Evolutionary conservation across 495 filamentous ascomycete species (phyloP), one percentile per base, ranked within the genome.

Genomic region (Penicillium mononematosum): DNA sequence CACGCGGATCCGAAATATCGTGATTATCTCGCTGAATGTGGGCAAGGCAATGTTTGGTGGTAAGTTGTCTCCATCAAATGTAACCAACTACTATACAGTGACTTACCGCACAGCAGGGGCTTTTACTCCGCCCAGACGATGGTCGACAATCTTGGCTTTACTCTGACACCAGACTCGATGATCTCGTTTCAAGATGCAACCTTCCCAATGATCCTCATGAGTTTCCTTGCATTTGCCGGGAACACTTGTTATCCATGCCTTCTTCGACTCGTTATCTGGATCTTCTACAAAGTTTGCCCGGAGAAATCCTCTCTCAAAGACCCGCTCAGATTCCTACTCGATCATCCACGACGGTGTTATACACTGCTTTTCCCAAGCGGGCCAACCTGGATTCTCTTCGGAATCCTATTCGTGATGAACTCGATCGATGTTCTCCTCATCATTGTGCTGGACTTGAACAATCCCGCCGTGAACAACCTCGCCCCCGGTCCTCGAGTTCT

Each of bases 141-240:
- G 67, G 32, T 68, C 0, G 46, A 66, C 49, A 75, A 76, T 88
- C 45, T 77, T 60, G 86, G 86, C 25, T 88, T 82, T 50, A 91
- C 90, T 2, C 76, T 94, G 39, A 94, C 88, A 1, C 88, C 90
- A 1, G 88, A 94, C 70, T 91, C 87, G 41, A 92, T 95, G 88
- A 80, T 85, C 50, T 86, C 85, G 0, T 93, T 95, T 66, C 82
- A 86, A 62, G 84, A 75, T 17, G 85, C 88, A 5, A 75, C 80
- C 0, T 85, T 85, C 53, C 84, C 87, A 2, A 69, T 95, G 48
- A 55, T 92, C 4, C 53, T 91, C 41, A 83, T 88, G 67, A 83
- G 76, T 17, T 88, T 90, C 57, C 79, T 95, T n/a, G 87, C 91
- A 57, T 81, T 91, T 55, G 83, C 88, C 45, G 90, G 90, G 31